phyloP scores from a whole-genome alignment of 1,284 basidiomycete species.

The Exobasidium rhododendri region DNA sequence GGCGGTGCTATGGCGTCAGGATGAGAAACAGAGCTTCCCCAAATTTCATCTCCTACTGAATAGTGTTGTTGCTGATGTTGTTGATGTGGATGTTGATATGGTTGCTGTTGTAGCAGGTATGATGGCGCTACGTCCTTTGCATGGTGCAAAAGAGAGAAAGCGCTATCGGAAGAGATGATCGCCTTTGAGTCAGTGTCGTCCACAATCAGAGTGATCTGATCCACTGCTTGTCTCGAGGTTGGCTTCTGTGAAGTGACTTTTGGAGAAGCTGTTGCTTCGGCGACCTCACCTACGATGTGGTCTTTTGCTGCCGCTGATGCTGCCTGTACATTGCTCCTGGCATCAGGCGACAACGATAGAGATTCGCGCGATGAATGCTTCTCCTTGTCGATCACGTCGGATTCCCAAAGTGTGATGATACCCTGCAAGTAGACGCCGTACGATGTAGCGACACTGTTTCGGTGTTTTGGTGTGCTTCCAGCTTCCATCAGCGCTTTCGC shows the following conservation, averaged over 20 bases:
- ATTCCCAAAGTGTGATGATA: conserved; percentile 15
- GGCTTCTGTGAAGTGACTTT: too few species aligned
- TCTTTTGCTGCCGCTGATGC: background rate
- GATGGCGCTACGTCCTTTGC: background rate
- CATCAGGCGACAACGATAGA: too few species aligned
- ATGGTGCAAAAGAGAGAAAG: too few species aligned
- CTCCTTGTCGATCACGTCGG: too few species aligned
- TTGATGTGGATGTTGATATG: background rate
- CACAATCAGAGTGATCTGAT: background rate
- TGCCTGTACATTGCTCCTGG: background rate
- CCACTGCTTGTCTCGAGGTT: background rate
- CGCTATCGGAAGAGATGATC: background rate
- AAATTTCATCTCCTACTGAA: conserved; percentile 7
- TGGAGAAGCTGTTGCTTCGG: background rate
- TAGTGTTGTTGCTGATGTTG: conserved; percentile 9
- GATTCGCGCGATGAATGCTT: too few species aligned
- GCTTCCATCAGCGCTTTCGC: conserved; percentile 31
- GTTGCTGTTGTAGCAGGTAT: background rate
- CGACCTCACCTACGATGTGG: background rate
- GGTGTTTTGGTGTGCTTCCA: conserved; percentile 41
- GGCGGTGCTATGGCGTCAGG: background rate
- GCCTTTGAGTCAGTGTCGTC: background rate
- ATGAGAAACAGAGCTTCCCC: background rate
- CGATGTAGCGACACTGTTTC: conserved; percentile 40
- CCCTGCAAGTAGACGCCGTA: conserved; percentile 34